Conservation (phyloP, 805 yeast species). For the Candida taoyuanica region DNA sequence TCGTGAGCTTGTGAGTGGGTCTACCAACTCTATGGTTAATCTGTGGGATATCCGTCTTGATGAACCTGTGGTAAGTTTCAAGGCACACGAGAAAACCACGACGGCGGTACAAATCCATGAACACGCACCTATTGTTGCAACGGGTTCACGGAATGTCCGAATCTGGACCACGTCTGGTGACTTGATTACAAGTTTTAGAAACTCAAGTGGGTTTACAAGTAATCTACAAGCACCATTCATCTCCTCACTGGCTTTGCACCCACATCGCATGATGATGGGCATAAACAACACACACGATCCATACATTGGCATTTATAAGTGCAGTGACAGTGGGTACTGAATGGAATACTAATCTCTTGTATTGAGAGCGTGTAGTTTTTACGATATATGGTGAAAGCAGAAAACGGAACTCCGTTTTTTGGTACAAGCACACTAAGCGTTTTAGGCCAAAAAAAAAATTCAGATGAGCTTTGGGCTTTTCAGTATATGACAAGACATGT, state of each 20-base stretch:
- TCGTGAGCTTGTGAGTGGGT: constrained; percentile 82
- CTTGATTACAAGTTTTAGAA: constrained; percentile 55
- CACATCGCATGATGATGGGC: constrained; percentile 92
- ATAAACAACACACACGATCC: constrained; percentile 78
- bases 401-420: neutral
- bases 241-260: constrained; percentile 74
- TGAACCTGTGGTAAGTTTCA: constrained; percentile 65
- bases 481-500: no score
- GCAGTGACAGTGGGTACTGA: constrained; percentile 31
- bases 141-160: constrained; percentile 76
- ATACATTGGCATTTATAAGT: constrained; percentile 57
- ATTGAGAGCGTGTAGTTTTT: no score
- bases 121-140: constrained; percentile 91
- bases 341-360: no score
- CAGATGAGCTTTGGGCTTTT: neutral
- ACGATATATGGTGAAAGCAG: no score
- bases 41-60: constrained; percentile 85
- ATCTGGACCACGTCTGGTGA: constrained; percentile 87
- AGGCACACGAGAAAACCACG: constrained; percentile 44
- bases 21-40: constrained; percentile 75
- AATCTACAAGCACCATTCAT: constrained; percentile 39
- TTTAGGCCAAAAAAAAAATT: neutral
- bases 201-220: constrained; percentile 29
- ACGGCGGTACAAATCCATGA: constrained; percentile 83
- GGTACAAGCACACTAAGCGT: constrained; percentile 1